phyloP scores from a whole-genome alignment of 768 basidiomycete species.

The Zangia roseola region DNA sequence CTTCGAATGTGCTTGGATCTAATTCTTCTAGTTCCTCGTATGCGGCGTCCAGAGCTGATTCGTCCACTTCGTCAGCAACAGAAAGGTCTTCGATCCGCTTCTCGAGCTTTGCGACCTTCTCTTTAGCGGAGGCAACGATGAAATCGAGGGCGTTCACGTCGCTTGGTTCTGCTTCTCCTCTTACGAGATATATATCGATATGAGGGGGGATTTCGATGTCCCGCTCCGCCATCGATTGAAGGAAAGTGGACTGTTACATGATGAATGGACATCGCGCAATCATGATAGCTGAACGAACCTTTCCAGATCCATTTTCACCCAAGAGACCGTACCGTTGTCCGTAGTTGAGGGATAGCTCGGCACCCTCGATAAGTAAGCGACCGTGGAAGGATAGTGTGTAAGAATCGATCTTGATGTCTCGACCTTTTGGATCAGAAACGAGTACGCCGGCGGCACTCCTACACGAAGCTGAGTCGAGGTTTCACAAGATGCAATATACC shows the following conservation, averaged over 20 bases:
- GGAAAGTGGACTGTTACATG: constrained; percentile 77
- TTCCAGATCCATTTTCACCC: constrained; percentile 98
- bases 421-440: constrained; percentile 86
- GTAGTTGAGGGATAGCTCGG: constrained; percentile 78
- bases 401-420: constrained; percentile 96
- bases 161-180: constrained; percentile 93
- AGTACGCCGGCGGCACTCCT: constrained; percentile 92
- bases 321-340: constrained; percentile 93
- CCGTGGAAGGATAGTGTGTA: constrained; percentile 98
- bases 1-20: constrained; percentile 93
- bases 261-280: constrained; percentile 7
- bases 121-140: constrained; percentile 88
- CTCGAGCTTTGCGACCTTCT: constrained; percentile 92
- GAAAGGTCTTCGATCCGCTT: constrained; percentile 92
- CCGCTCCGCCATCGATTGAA: constrained; percentile 92
- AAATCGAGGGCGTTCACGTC: constrained; percentile 97
- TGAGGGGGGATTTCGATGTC: constrained; percentile 94
- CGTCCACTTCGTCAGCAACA: constrained; percentile 86
- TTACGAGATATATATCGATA: constrained; percentile 96
- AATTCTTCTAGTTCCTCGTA: constrained; percentile 98
- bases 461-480: constrained; percentile 9
- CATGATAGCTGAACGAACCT: constrained; percentile 51
- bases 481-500: constrained; percentile 2
- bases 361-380: constrained; percentile 67
- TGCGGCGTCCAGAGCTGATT: constrained; percentile 78